A percentile compares a stretch with the other conserved stretches of the same genome.
phyloP scores from a whole-genome alignment of 148 eudicot species.

The Silene latifolia region DNA sequence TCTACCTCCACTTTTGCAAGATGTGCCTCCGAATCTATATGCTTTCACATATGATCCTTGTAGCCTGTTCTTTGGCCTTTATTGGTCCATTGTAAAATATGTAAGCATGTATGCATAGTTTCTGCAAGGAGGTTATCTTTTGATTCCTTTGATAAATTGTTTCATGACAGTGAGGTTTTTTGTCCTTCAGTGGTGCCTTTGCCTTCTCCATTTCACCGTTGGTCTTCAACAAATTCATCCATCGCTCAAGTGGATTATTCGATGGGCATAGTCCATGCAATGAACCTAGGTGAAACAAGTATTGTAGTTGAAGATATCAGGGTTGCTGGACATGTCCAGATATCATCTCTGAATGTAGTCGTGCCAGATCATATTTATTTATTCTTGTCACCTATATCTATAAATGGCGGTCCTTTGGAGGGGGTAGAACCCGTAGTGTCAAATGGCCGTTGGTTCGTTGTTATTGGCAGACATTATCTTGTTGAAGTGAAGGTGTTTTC shows the following conservation, averaged over 20 bases:
- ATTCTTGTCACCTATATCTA: conserved; percentile 56
- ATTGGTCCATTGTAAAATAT: not conserved
- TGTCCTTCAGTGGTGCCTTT: conserved; percentile 52
- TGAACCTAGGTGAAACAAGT: conserved; percentile 62
- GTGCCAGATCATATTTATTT: conserved; percentile 65
- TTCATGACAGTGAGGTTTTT: not conserved
- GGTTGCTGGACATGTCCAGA: conserved; percentile 74
- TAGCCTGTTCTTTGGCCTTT: not conserved
- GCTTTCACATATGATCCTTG: not conserved
- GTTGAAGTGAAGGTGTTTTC: conserved; percentile 60
- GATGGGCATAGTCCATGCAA: conserved; percentile 51
- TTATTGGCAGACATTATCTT: conserved; percentile 59
- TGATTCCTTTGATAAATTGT: conserved; percentile 15
- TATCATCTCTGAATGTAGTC: conserved; percentile 76
- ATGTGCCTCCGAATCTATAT: not conserved
- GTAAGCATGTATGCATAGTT: not conserved
- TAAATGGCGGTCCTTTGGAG: conserved; percentile 53
- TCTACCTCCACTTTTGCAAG: not conserved
- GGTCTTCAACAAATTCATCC: conserved; percentile 68
- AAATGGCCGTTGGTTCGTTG: conserved; percentile 68
- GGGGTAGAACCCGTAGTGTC: conserved; percentile 49
- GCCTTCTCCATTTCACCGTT: conserved; percentile 76
- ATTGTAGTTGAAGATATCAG: conserved; percentile 76
- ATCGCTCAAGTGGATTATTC: conserved; percentile 54
- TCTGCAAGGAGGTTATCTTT: not conserved